Evolutionary conservation across 345 rosid genomes (phyloP).

Genomic region (Aquilaria malaccensis): DNA sequence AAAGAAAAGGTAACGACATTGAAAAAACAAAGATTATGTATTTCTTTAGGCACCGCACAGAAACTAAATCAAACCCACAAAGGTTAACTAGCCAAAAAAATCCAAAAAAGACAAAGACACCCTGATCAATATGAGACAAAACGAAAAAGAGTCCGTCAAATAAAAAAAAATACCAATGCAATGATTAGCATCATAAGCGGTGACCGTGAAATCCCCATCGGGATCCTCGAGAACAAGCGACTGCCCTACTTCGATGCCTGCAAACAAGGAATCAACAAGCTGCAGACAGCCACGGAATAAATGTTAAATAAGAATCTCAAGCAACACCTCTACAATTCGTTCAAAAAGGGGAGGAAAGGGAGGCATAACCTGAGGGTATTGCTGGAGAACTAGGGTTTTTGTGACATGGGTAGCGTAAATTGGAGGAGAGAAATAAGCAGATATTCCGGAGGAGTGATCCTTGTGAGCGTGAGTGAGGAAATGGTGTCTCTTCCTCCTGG

Average conservation of each 20-base stretch:
- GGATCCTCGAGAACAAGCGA: conserved; percentile 46
- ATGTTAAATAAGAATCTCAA: background rate
- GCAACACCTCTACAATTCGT: background rate
- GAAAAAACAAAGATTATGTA: background rate
- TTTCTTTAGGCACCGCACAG: background rate
- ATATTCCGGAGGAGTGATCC: conserved; percentile 64
- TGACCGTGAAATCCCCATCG: conserved; percentile 51
- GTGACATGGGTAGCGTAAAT: conserved; percentile 66
- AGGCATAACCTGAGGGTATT: conserved; percentile 42
- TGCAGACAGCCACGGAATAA: conserved; percentile 15
- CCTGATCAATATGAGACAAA: no score
- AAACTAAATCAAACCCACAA: no score
- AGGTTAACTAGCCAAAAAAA: no score
- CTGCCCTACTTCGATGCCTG: conserved; percentile 58
- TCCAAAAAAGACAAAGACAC: background rate
- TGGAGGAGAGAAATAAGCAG: conserved; percentile 42
- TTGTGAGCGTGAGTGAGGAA: conserved; percentile 84
- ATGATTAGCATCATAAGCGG: conserved; percentile 83
- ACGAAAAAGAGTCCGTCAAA: background rate
- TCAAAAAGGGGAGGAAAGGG: background rate
- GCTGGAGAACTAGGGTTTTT: conserved; percentile 48
- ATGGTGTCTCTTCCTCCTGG: conserved; percentile 58
- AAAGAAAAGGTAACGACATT: no score
- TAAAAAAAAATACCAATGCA: conserved; percentile 45
- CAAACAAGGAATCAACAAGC: conserved; percentile 56